These are phyloP conservation scores for Austroboletus festivus DNA, from an alignment of 768 basidiomycete species.

Conservation along the genomic window DNA sequence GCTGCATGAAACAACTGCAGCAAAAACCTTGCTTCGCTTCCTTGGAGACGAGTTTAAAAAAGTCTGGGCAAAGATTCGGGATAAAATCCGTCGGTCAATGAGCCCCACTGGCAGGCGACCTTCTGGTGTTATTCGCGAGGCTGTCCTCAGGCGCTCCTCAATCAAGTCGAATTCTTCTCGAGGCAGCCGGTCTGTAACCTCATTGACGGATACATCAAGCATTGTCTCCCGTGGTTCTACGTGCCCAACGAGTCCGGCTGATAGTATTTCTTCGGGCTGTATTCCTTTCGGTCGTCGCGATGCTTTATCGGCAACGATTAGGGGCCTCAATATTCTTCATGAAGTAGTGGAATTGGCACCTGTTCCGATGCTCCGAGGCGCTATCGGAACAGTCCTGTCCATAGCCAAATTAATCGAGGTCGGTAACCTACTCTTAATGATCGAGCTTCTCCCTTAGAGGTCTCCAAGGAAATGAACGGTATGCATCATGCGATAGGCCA, in stretches of 20 bases:
- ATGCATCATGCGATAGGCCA: slow-evolving; percentile 12
- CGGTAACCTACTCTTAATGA: not conserved
- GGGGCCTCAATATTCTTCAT: slow-evolving; percentile 4
- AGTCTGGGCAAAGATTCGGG: slow-evolving; percentile 4
- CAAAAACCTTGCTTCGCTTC: slow-evolving; percentile 11
- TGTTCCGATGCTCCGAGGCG: slow-evolving; percentile 4
- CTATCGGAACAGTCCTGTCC: slow-evolving; percentile 7
- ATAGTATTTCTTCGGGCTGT: slow-evolving; percentile 4
- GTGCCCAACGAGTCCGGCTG: not conserved
- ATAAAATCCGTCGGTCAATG: not conserved
- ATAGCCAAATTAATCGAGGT: slow-evolving; percentile 12
- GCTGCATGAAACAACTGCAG: slow-evolving; percentile 14
- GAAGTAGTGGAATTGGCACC: slow-evolving; percentile 6
- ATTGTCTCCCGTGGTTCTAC: not conserved
- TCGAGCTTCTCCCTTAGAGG: not conserved
- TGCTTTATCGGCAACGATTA: slow-evolving; percentile 1
- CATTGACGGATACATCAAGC: not conserved
- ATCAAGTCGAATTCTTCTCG: not conserved
- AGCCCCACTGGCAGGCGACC: not conserved
- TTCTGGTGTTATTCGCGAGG: no score
- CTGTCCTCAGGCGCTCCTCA: not conserved
- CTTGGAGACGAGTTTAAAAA: slow-evolving; percentile 9
- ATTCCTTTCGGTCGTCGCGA: not conserved
- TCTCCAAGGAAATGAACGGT: slow-evolving; percentile 9
- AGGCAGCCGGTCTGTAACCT: not conserved